These are phyloP conservation scores for Colletotrichum kahawae DNA, from an alignment of 2,329 filamentous ascomycete species.

Conservation along the genomic window DNA sequence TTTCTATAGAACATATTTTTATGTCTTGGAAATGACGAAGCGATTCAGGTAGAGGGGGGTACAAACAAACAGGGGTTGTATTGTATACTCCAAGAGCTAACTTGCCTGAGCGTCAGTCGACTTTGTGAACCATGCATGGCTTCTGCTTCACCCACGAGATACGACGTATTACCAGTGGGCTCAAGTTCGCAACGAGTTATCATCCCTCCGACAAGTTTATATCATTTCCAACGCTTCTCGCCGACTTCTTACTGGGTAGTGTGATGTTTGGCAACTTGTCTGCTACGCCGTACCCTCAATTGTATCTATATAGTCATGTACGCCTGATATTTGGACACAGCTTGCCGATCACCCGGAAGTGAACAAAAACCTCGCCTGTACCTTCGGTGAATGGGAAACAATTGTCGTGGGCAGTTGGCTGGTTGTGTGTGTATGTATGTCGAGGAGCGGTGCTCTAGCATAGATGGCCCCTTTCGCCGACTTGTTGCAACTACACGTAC, in stretches of 20 bases:
- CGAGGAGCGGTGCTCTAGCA: background rate
- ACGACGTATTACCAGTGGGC: background rate
- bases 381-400: background rate
- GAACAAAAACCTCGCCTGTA: background rate
- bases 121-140: background rate
- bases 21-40: too few species aligned
- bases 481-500: background rate
- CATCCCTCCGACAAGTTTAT: background rate
- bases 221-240: background rate
- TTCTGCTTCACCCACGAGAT: background rate
- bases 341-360: background rate
- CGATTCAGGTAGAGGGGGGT: too few species aligned
- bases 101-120: background rate
- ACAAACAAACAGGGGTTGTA: too few species aligned
- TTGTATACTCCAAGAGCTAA: background rate
- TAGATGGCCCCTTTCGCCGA: background rate
- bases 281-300: background rate
- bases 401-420: background rate
- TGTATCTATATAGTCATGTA: background rate
- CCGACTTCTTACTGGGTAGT: background rate
- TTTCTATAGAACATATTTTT: too few species aligned
- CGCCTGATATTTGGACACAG: background rate
- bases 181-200: background rate
- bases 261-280: background rate
- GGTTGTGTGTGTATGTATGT: background rate